Evolutionary conservation across 2,329 filamentous ascomycete genomes (phyloP), one percentile per base, ranked within the genome.

Genomic region (Pleurostoma richardsiae): DNA sequence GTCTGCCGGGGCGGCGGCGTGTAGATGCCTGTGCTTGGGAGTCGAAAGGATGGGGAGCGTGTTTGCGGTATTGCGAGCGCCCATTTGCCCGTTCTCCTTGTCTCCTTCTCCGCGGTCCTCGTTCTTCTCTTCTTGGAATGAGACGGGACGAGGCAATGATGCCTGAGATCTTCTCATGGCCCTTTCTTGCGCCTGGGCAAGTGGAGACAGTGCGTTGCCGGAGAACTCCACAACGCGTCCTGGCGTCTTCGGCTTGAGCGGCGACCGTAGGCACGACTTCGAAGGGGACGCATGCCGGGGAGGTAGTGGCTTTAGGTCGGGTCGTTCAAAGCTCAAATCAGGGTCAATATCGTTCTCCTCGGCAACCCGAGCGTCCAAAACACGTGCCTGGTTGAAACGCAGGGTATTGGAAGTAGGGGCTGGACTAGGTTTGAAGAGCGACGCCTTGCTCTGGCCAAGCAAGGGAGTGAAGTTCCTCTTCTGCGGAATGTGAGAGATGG

Each of bases 191-290:
- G 65, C 67, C 51, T 75, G 70, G 7, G 70, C 66, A 2, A 67
- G 54, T 1, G 74, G 73, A 4, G 73, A 74, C 5, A 74, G 59
- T 1, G 72, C 71, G 57, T 68, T 76, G 59, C 71, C 74, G 1
- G 73, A 74, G 52, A 82, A 82, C 48, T 79, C 77, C 10, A 83
- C 79, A 1, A 82, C 74, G 1, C 76, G 72, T 4, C 79, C 79
- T 1, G 76, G 77, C 3, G 76, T 81, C 50, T 72, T 79, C 4
- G 76, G 72, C 55, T 82, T 83, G 19, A 79, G 57, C 0, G 78
- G 76, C 4, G 79, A 80, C 19, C 79, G 72, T 28, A 83, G 61
- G 52, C 71, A 77, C 1, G 79, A 82, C 56, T 82, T 83, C 6
- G 62, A 68, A 0, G 79, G 79, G 1, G 78, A 82, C 4, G 72